phyloP scores from a whole-genome alignment of 495 filamentous ascomycete species.

The Penicillium daleae region DNA sequence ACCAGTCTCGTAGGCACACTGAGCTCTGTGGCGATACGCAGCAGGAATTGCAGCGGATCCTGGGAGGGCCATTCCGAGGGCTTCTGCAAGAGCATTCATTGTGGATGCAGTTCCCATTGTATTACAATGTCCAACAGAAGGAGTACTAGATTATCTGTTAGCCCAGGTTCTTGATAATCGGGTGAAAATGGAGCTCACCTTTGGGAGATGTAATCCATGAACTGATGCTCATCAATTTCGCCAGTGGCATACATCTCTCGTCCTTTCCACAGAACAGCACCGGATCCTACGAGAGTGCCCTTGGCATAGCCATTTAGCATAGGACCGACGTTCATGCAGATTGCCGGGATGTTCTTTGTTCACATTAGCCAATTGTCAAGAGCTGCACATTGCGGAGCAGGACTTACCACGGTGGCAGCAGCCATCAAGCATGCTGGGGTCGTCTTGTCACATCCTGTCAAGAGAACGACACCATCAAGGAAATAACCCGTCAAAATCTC shows the following conservation, averaged over 20 bases:
- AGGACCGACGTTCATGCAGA: slow-evolving; percentile 59
- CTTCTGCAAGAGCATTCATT: slow-evolving; percentile 60
- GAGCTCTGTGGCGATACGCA: slow-evolving; percentile 53
- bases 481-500: slow-evolving; percentile 57
- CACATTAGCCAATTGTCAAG: background rate
- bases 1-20: slow-evolving; percentile 58
- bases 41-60: slow-evolving; percentile 59
- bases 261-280: slow-evolving; percentile 55
- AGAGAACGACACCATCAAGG: slow-evolving; percentile 57
- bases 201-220: slow-evolving; percentile 54
- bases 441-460: slow-evolving; percentile 63
- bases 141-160: slow-evolving; percentile 34
- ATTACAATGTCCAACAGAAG: slow-evolving; percentile 59
- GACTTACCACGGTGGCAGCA: slow-evolving; percentile 56
- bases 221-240: slow-evolving; percentile 51
- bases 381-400: background rate
- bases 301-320: slow-evolving; percentile 58
- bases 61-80: slow-evolving; percentile 59
- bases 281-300: slow-evolving; percentile 47
- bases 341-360: slow-evolving; percentile 54
- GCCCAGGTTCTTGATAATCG: too few relatives aligned
- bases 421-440: slow-evolving; percentile 60
- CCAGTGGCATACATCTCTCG: slow-evolving; percentile 56
- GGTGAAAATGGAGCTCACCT: slow-evolving; percentile 34
- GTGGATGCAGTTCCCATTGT: slow-evolving; percentile 63